A percentile compares a stretch with the other conserved stretches of the same genome.
Evolutionary conservation across 2,329 filamentous ascomycete genomes (phyloP).

Genomic region (Ophiostoma sp.): DNA sequence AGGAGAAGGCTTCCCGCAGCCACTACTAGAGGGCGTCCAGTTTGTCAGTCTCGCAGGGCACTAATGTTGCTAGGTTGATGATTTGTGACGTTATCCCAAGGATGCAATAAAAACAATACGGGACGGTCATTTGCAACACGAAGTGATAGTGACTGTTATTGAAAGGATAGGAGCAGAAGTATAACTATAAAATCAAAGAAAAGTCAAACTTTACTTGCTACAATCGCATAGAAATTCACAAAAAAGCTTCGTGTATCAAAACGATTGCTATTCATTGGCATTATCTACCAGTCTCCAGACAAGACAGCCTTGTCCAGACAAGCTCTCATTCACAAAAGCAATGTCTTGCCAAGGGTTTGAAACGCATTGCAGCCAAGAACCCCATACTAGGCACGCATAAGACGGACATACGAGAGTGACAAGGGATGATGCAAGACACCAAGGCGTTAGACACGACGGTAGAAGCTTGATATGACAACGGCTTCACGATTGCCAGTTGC

Average conservation of each 20-base stretch:
- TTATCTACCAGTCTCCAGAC: too few relatives aligned
- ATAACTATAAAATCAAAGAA: too few relatives aligned
- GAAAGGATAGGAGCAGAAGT: too few relatives aligned
- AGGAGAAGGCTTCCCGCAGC: slow-evolving; percentile 26
- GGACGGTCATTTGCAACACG: too few relatives aligned
- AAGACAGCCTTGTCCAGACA: too few relatives aligned
- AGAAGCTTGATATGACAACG: not conserved
- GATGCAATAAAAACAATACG: too few relatives aligned
- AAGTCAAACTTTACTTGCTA: too few relatives aligned
- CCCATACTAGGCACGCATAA: not conserved
- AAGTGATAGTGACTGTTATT: too few relatives aligned
- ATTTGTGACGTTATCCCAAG: not conserved
- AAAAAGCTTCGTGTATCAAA: too few relatives aligned
- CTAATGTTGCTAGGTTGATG: not conserved
- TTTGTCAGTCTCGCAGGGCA: slow-evolving; percentile 20
- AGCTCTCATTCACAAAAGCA: not conserved
- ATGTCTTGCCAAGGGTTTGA: not conserved
- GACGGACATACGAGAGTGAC: not conserved
- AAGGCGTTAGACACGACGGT: not conserved
- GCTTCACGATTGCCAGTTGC: not conserved
- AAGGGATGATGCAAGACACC: not conserved
- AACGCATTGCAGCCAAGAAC: not conserved
- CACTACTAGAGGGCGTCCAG: slow-evolving; percentile 25
- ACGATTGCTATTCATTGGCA: too few relatives aligned
- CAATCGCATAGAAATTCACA: too few relatives aligned